Percentiles rank a stretch among this genome's conserved stretches.
phyloP scores from a whole-genome alignment of 305 asterid species.

The Nicotiana rustica region DNA sequence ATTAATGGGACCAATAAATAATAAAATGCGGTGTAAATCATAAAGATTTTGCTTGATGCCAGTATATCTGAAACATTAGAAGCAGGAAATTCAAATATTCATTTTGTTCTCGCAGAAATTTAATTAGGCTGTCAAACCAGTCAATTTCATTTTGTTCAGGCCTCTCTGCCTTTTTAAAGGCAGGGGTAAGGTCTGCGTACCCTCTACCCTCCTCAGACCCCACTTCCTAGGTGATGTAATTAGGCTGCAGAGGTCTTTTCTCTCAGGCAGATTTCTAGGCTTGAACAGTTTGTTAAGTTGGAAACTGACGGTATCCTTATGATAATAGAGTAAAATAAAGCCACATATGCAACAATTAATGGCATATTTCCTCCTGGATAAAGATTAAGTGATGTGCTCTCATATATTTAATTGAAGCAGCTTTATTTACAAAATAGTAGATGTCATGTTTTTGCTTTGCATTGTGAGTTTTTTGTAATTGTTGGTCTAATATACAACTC shows the following conservation, averaged over 20 bases:
- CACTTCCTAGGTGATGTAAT: conserved; percentile 44
- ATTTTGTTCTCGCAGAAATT: conserved; percentile 17
- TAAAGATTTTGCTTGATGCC: conserved; percentile 19
- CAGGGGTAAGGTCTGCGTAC: too few relatives aligned
- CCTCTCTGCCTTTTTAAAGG: too few relatives aligned
- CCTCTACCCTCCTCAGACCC: too few relatives aligned
- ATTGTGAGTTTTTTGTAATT: background rate
- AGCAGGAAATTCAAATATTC: conserved; percentile 20
- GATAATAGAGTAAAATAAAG: conserved; percentile 22
- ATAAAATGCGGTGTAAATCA: background rate
- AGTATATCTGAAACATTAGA: background rate
- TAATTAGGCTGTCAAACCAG: background rate
- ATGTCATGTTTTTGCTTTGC: conserved; percentile 12
- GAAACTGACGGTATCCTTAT: conserved; percentile 17
- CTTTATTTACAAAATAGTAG: background rate
- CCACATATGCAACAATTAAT: conserved; percentile 20
- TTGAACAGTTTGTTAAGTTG: conserved; percentile 17
- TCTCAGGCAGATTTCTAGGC: conserved; percentile 12
- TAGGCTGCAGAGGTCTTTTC: conserved; percentile 81
- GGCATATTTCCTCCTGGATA: conserved; percentile 10
- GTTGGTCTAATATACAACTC: background rate
- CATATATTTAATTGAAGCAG: conserved; percentile 22
- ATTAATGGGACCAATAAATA: background rate
- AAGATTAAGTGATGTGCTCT: conserved; percentile 25
- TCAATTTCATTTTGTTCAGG: too few relatives aligned